Evolutionary conservation across 805 yeast genomes (phyloP), one percentile per base, ranked within the genome.

Genomic region (Hermanozyma aechmeae): DNA sequence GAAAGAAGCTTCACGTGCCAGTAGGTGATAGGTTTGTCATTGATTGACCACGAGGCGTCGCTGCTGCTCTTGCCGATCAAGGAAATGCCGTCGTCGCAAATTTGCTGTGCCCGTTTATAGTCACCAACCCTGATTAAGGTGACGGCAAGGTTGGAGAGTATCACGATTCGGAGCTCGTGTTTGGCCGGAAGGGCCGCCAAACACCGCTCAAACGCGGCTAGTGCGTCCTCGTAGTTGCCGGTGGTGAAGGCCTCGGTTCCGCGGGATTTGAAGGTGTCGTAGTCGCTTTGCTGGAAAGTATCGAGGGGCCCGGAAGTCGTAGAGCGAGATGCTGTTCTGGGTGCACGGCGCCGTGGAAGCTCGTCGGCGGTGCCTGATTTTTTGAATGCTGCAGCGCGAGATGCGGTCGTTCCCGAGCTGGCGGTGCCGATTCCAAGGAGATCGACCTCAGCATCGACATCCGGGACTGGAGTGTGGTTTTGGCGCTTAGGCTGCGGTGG

Each of bases 151-250:
- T 92, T 92, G 0, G 96, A 81, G 28, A 65, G 65, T 2, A 84
- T 71, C 13, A 87, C 61, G 3, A 87, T 68, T 12, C 79, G 65
- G 22, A 77, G 61, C 17, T 76, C 67, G 50, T 89, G 95, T 7
- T 59, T 58, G 2, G 46, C 40, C 0, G 95, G 93, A 2, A 86
- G 57, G 3, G 73, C 45, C 10, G 42, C 34, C 16, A 66, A 43
- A 27, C 73, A 59, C 23, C 68, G 58, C 18, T 71, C 63, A 48
- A 82, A 92, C 30, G 65, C 63, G 16, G 58, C 66, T 10, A 73
- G 58, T 0, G 98, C 87, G 4, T 58, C 47, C 4, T 74, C 51
- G 49, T 79, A 92, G 50, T 92, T 89, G 13, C 99, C 99, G n/a
- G 73, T 68, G 32, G 73, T 71, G 58, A 76, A 92, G 1, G 75